A percentile compares a stretch with the other conserved stretches of the same genome.
Evolutionary conservation across 208 protist genomes (phyloP).

Genomic region (Trypanosoma conorhini): DNA sequence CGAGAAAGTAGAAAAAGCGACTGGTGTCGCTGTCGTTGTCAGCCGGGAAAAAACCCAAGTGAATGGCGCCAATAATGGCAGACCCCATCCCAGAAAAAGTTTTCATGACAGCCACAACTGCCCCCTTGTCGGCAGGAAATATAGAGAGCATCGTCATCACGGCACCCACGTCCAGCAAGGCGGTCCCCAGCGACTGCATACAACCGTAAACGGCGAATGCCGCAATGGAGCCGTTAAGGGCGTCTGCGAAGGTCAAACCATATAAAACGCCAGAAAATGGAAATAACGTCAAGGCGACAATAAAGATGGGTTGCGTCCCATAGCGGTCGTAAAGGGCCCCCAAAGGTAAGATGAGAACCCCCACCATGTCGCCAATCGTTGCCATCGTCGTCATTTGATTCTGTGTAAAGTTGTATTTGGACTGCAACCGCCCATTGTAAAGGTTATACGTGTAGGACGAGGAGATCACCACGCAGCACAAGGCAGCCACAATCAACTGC

Average conservation of each 20-base stretch:
- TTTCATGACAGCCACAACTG: slow-evolving; percentile 86
- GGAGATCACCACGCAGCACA: slow-evolving; percentile 64
- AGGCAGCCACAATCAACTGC: slow-evolving; percentile 55
- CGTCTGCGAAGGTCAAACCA: slow-evolving; percentile 58
- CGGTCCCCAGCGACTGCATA: slow-evolving; percentile 45
- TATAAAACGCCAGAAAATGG: slow-evolving; percentile 55
- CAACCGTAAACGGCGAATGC: slow-evolving; percentile 58
- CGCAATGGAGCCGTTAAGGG: slow-evolving; percentile 48
- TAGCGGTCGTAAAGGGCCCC: slow-evolving; percentile 74
- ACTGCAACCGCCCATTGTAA: slow-evolving; percentile 67
- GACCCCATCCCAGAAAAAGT: slow-evolving; percentile 88
- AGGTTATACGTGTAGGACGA: slow-evolving; percentile 77
- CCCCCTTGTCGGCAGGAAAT: slow-evolving; percentile 76
- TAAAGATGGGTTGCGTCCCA: slow-evolving; percentile 66
- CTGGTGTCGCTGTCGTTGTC: slow-evolving; percentile 38
- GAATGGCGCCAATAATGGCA: slow-evolving; percentile 64
- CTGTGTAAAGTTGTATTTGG: slow-evolving; percentile 74
- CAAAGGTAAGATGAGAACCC: slow-evolving; percentile 59
- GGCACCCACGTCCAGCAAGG: slow-evolving; percentile 68
- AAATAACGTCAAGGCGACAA: slow-evolving; percentile 47
- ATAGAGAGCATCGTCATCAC: slow-evolving; percentile 82
- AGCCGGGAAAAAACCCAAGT: slow-evolving; percentile 66
- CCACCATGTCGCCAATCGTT: slow-evolving; percentile 45
- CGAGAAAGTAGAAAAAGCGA: slow-evolving; percentile 68
- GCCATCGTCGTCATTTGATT: slow-evolving; percentile 75